Conservation (phyloP, 2,329 filamentous ascomycete genomes). For the Fusarium siculi region DNA sequence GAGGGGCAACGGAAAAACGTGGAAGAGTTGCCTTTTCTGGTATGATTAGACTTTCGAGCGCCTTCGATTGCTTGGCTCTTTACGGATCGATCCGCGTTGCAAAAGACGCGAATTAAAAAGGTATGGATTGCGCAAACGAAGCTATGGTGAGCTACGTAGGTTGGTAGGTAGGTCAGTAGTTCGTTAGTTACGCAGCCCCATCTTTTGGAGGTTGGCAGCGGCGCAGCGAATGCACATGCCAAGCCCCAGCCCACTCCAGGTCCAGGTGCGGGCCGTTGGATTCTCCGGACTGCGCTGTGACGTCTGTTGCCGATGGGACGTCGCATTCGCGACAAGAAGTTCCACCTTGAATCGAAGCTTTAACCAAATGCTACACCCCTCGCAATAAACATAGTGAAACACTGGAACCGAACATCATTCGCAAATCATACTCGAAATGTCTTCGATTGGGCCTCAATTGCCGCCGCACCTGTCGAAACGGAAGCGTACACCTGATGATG, state of each 20-base stretch:
- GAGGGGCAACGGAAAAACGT: constrained; percentile 30
- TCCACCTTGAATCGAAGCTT: constrained; percentile 28
- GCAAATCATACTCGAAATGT: constrained; percentile 58
- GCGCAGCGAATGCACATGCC: constrained; percentile 29
- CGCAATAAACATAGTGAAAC: constrained; percentile 12
- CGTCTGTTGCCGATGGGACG: constrained; percentile 35
- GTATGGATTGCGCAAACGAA: constrained; percentile 32
- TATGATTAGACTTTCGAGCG: neutral
- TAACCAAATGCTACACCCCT: constrained; percentile 19
- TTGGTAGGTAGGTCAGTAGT: constrained; percentile 29
- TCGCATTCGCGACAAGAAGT: constrained; percentile 28
- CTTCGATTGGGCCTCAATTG: constrained; percentile 75
- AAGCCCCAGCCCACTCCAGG: constrained; percentile 1
- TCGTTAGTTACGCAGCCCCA: constrained; percentile 40
- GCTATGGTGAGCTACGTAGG: constrained; percentile 42
- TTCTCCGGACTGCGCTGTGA: constrained; percentile 44
- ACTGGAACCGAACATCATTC: neutral
- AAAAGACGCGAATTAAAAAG: constrained; percentile 16
- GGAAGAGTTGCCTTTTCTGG: neutral
- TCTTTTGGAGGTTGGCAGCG: constrained; percentile 38
- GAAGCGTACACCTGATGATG: constrained; percentile 61
- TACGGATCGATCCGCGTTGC: neutral
- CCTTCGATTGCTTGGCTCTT: neutral
- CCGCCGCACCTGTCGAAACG: constrained; percentile 74
- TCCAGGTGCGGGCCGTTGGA: constrained; percentile 41